Evolutionary conservation across 805 yeast genomes (phyloP), one percentile per base, ranked within the genome.

Genomic region (Cyberlindnera xylosilytica): DNA sequence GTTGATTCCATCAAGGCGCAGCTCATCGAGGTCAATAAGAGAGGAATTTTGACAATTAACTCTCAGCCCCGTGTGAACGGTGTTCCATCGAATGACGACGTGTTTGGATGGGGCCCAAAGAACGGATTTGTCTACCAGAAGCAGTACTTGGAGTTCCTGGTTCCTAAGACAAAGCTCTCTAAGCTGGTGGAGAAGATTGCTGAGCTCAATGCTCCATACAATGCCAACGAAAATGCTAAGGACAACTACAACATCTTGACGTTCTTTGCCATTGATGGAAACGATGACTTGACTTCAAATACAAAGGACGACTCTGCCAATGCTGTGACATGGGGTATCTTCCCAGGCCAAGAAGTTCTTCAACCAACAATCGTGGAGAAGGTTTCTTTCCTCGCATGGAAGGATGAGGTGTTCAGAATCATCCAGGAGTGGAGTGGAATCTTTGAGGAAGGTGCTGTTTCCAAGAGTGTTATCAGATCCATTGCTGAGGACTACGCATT

Each of bases 321-420:
- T 59, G 97, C 98, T 8, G 97, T 91, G 43, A 91, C 98, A 16
- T 91, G 98, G 98, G 98, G 98, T 50, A 88, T 90, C 42, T 89
- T 87, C 79, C 97, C 98, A 20, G 96, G 96, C 29, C 84, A 83
- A 58, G 97, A 91, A 66, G 85, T 91, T 41, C 73, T 87, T 50
- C 98, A 91, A 68, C 97, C 98, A 39, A 91, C 98, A 0, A 88
- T 91, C 61, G 97, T 91, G 17, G 98, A 91, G 62, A 83, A 81
- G 57, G 79, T 82, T 29, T 87, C 97, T 3, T 91, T 91, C 65
- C 69, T 90, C 54, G 98, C 98, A 12, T 91, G 98, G 98, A 90
- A 88, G 62, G 97, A 91, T 62, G 98, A 91, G 64, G 91, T 91
- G 30, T 91, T 75, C 72, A 73, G 88, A 49, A 81, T 91, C 47